phyloP scores from a whole-genome alignment of 306 rosid species.

The Canavalia ensiformis region DNA sequence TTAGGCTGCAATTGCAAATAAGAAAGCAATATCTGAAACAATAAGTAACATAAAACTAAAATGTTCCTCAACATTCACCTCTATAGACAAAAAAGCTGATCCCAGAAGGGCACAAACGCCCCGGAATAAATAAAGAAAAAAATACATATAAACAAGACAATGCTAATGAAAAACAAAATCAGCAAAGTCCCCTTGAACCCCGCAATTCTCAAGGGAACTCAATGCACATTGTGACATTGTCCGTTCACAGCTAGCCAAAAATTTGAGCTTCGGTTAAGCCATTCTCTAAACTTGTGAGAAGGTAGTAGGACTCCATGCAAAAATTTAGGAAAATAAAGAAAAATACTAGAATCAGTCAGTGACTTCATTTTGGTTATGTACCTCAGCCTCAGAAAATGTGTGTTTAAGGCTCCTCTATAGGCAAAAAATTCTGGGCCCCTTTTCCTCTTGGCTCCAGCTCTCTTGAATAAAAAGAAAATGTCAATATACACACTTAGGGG shows the following conservation, averaged over 20 bases:
- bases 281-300: slow-evolving; percentile 44
- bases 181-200: slow-evolving; percentile 47
- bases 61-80: slow-evolving; percentile 27
- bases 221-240: slow-evolving; percentile 48
- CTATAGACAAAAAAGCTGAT: slow-evolving; percentile 28
- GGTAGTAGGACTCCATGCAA: slow-evolving; percentile 51
- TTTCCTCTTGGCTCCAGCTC: slow-evolving; percentile 30
- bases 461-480: slow-evolving; percentile 45
- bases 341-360: slow-evolving; percentile 38
- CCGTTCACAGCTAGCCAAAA: slow-evolving; percentile 58
- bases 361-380: slow-evolving; percentile 52
- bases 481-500: slow-evolving; percentile 50
- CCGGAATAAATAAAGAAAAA: neutral
- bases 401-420: slow-evolving; percentile 58
- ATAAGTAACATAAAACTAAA: neutral
- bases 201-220: slow-evolving; percentile 40
- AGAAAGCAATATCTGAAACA: slow-evolving; percentile 9
- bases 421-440: slow-evolving; percentile 54
- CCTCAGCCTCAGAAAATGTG: slow-evolving; percentile 56
- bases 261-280: slow-evolving; percentile 57
- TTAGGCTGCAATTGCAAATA: neutral
- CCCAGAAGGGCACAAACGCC: slow-evolving; percentile 24
- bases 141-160: slow-evolving; percentile 46
- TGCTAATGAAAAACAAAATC: slow-evolving; percentile 40
- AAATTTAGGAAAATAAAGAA: slow-evolving; percentile 36